Conservation (phyloP, 805 yeast species). For the Sugiyamaella chiloensis region DNA sequence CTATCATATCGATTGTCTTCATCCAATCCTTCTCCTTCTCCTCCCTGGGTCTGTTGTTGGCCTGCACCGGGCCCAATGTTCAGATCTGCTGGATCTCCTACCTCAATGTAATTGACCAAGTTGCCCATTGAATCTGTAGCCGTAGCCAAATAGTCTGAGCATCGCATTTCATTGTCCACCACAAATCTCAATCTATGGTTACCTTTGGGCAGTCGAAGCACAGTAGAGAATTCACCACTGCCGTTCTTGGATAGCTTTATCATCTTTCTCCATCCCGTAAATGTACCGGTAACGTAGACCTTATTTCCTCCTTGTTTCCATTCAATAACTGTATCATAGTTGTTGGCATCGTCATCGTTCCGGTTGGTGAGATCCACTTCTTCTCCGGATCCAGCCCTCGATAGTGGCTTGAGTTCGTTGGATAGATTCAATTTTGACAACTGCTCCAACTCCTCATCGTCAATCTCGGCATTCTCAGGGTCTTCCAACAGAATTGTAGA, state of each 20-base stretch:
- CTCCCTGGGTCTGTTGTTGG: background rate
- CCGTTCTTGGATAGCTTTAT: slow-evolving; percentile 64
- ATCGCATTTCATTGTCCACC: slow-evolving; percentile 86
- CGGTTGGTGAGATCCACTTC: slow-evolving; percentile 30
- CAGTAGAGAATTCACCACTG: slow-evolving; percentile 31
- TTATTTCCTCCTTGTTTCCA: slow-evolving; percentile 97
- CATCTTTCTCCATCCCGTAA: slow-evolving; percentile 98
- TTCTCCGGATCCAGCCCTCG: slow-evolving; percentile 34
- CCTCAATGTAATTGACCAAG: slow-evolving; percentile 76
- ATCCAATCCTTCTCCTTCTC: slow-evolving; percentile 8
- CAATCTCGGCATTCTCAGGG: slow-evolving; percentile 36
- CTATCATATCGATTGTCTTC: slow-evolving; percentile 46
- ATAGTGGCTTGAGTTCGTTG: slow-evolving; percentile 26
- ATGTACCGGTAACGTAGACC: slow-evolving; percentile 95
- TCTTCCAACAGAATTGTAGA: slow-evolving; percentile 74
- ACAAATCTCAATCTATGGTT: slow-evolving; percentile 91
- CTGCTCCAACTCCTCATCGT: slow-evolving; percentile 40
- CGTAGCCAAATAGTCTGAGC: slow-evolving; percentile 83
- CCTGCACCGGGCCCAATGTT: slow-evolving; percentile 3
- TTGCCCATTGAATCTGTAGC: slow-evolving; percentile 97
- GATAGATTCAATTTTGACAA: slow-evolving; percentile 46
- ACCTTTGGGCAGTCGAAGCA: slow-evolving; percentile 63
- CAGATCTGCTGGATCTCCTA: slow-evolving; percentile 22
- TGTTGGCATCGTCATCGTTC: slow-evolving; percentile 20
- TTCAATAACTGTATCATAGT: slow-evolving; percentile 59